Percentiles rank a stretch among this genome's conserved stretches.
These are phyloP conservation scores for Aquilaria malaccensis DNA, from an alignment of 345 rosid genomes.

Conservation along the genomic window DNA sequence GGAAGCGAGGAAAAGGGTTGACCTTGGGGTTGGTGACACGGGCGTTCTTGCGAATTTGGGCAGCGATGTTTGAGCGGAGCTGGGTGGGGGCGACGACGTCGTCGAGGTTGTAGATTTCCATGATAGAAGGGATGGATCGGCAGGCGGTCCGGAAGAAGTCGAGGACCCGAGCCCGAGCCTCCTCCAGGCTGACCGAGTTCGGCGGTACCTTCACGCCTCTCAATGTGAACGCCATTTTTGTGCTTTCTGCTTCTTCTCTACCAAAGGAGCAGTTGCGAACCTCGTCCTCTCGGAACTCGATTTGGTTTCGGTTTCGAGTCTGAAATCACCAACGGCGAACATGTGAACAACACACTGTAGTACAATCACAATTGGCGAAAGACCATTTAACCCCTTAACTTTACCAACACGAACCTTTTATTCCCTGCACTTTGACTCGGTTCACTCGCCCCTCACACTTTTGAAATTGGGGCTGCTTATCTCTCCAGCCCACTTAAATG, in stretches of 20 bases:
- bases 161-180: constrained; percentile 68
- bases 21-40: constrained; percentile 84
- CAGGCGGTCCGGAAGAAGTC: constrained; percentile 81
- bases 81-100: constrained; percentile 70
- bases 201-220: constrained; percentile 68
- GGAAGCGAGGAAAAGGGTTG: not conserved
- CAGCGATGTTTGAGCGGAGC: constrained; percentile 76
- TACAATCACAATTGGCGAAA: too few species aligned
- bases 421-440: too few species aligned
- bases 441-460: too few species aligned
- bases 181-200: constrained; percentile 76
- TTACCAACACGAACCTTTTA: too few species aligned
- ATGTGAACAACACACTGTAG: too few species aligned
- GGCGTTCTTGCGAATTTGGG: constrained; percentile 80
- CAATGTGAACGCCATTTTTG: constrained; percentile 49
- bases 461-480: too few species aligned
- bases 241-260: constrained; percentile 1
- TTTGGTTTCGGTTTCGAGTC: too few species aligned
- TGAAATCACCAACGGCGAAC: too few species aligned
- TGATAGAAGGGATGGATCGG: constrained; percentile 67
- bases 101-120: constrained; percentile 87
- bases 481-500: too few species aligned
- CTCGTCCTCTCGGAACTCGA: too few species aligned
- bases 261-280: too few species aligned
- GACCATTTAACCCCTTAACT: too few species aligned